Base-by-base conservation (phyloP, 176 grass and related monocot species). In the Canna indica region DNA sequence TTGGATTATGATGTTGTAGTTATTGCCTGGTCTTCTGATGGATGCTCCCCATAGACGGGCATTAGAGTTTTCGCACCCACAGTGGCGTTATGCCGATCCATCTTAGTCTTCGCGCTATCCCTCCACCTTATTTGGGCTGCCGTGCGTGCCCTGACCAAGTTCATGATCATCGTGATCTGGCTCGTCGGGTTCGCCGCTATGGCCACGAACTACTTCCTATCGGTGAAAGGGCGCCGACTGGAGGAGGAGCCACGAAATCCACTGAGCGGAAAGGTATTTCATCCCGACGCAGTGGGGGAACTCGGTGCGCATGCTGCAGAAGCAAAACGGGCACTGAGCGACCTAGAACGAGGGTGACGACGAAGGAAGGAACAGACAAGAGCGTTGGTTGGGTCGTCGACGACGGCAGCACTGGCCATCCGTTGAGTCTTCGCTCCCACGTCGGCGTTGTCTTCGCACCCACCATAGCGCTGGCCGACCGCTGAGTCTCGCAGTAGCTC, bases 211-310 rank as follows among this genome's bases (percentile, higher is more conserved):
- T 79, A 78, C 56, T 73, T 81, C n/a, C 91, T 87, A 32, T 73
- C 64, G 3, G 84, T 90, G 82, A 95, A 83, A 73, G 8, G 87
- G 87, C 41, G 76, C 0, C 13, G 79, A 85, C 73, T 95, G 58
- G 2, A 95, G 82, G 30, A 90, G 79, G 1, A 95, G 84, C 67
- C 80, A 80, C 7, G 87, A 81, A 31, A 95, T 90, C 91, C 91
- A 95, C 0, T 87, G 91, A 15, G 84, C 84, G 67, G 85, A 95
- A 80, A 95, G 85, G 76, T 90, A 95, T 79, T 95, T 95, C 69
- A 87, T 75, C 12, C 91, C 87, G 16, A 95, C 83, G 10, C 85
- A 87, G 76, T 95, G 91, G 24, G 76, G 58, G 74, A 85, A 87
- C 74, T 95, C 87, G 47, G 84, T 79, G 0, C 74, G 76, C 3